phyloP scores from a whole-genome alignment of 441 rosid genomes.

The Adansonia madagascariensis region DNA sequence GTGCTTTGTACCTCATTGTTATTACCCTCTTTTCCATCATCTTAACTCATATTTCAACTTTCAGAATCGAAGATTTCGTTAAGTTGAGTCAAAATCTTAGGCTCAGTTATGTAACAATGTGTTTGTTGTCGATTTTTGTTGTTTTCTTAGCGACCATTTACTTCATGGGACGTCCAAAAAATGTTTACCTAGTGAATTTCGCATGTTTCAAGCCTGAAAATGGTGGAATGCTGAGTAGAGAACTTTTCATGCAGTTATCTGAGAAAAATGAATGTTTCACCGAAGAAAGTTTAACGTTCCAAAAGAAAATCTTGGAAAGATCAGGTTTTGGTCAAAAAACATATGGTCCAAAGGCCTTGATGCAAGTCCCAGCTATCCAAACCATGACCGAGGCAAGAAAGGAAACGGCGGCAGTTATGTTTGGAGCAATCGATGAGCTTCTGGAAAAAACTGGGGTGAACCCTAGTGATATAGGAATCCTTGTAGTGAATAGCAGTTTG shows the following conservation, averaged over 20 bases:
- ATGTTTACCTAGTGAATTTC: constrained; percentile 56
- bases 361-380: constrained; percentile 31
- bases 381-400: constrained; percentile 40
- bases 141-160: constrained; percentile 34
- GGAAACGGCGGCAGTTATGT: constrained; percentile 52
- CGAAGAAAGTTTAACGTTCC: constrained; percentile 44
- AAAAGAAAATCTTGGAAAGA: constrained; percentile 52
- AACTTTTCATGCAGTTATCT: constrained; percentile 41
- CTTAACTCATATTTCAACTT: constrained; percentile 26
- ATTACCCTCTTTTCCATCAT: constrained; percentile 25
- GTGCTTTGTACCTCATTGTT: constrained; percentile 39
- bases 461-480: constrained; percentile 50
- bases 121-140: not conserved
- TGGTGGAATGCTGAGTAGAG: constrained; percentile 34
- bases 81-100: constrained; percentile 30
- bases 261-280: constrained; percentile 34
- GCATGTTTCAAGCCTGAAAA: constrained; percentile 55
- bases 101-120: not conserved
- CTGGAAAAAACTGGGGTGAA: constrained; percentile 49
- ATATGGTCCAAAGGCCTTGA: constrained; percentile 42
- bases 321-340: constrained; percentile 54
- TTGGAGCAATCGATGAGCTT: constrained; percentile 58
- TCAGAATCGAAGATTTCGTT: constrained; percentile 32
- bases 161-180: constrained; percentile 42
- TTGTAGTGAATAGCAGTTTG: constrained; percentile 61